Conservation (phyloP, 2,329 filamentous ascomycete species). For the Claviceps pazoutovae region DNA sequence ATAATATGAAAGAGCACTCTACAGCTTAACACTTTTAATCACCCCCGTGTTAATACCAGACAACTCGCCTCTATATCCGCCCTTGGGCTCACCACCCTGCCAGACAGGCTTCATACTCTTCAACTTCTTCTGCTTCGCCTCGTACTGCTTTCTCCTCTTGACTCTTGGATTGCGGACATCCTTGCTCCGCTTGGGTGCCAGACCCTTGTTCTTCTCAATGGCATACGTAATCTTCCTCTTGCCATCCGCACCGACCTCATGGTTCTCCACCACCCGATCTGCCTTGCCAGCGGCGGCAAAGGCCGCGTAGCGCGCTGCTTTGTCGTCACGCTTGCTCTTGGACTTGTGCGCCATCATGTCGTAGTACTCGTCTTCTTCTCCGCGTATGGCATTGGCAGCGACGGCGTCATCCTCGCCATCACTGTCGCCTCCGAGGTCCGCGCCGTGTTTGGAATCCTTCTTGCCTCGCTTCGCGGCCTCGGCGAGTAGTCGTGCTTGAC, state of each 20-base stretch:
- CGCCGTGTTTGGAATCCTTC: conserved; percentile 45
- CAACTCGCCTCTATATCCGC: conserved; percentile 80
- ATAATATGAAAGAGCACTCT: conserved; percentile 12
- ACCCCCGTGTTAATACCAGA: conserved; percentile 91
- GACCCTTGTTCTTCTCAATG: conserved; percentile 95
- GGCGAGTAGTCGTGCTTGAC: conserved; percentile 73
- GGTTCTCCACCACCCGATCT: conserved; percentile 48
- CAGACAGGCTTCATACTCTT: conserved; percentile 74
- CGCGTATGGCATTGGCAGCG: conserved; percentile 36
- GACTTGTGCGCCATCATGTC: conserved; percentile 63
- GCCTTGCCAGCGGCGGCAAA: conserved; percentile 48
- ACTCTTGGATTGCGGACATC: conserved; percentile 88
- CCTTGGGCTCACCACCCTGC: conserved; percentile 69
- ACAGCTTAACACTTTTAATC: conserved; percentile 88
- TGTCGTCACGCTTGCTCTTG: conserved; percentile 62
- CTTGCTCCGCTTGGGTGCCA: conserved; percentile 83
- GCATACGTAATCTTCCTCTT: conserved; percentile 87
- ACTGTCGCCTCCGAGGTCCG: conserved; percentile 54
- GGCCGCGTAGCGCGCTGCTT: conserved; percentile 42
- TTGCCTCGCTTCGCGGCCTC: conserved; percentile 75
- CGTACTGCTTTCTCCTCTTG: conserved; percentile 95
- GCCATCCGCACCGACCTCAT: conserved; percentile 64
- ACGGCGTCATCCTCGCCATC: conserved; percentile 50
- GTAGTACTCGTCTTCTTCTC: conserved; percentile 68
- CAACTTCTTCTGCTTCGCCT: conserved; percentile 95